Conservation (phyloP, 1,284 basidiomycete species). For the Pulveroboletus sp. region DNA sequence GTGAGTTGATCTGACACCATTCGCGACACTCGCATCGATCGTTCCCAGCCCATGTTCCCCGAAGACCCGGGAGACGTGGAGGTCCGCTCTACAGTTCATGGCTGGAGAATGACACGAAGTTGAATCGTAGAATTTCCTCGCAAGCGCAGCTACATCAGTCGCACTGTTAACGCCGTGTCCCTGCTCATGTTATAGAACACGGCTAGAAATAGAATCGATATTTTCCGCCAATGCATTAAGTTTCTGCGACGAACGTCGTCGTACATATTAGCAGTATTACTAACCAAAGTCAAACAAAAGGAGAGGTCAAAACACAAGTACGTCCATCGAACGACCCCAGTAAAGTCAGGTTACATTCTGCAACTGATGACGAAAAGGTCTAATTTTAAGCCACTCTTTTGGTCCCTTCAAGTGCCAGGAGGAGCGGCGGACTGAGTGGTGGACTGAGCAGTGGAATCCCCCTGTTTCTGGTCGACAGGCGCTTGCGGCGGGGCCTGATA, state of each 20-base stretch:
- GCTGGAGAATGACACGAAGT: conserved; percentile 60
- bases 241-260: background rate
- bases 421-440: background rate
- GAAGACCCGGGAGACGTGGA: conserved; percentile 80
- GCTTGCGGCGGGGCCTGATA: background rate
- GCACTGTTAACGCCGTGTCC: background rate
- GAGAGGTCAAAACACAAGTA: background rate
- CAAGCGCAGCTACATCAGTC: background rate
- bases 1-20: conserved; percentile 40
- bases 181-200: too few species aligned
- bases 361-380: background rate
- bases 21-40: background rate
- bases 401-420: conserved; percentile 6
- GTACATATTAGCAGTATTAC: background rate
- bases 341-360: background rate
- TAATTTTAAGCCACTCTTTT: background rate
- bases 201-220: background rate
- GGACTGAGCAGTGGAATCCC: background rate
- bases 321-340: background rate
- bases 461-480: conserved; percentile 17
- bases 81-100: conserved; percentile 74
- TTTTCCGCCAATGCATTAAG: background rate
- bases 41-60: conserved; percentile 78
- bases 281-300: background rate
- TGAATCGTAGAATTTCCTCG: background rate